Base-by-base conservation (phyloP, 441 rosid species). In the Kokia cookei region DNA sequence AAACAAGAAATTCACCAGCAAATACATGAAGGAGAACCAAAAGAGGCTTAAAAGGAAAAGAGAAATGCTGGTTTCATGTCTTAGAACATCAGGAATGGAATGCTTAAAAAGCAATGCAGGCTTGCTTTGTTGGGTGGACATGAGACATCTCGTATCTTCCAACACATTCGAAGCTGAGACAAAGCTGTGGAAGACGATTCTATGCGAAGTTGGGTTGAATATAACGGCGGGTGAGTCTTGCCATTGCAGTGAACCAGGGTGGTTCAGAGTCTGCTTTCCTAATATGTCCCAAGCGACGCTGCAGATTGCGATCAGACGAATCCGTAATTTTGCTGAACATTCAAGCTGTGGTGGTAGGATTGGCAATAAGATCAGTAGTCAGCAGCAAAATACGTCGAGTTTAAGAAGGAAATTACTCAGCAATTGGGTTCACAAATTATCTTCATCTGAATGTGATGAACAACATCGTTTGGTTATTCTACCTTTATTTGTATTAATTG, bases 71-170 rank as follows among this genome's bases (percentile, higher is more conserved):
- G 84, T 89, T 32, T 74, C 77, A 3, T 88, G 88, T 13, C 76
- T 89, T 1, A 80, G 75, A 71, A 45, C 35, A 13, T 79, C 84
- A 0, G 87, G 91, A 51, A 82, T 89, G 11, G 71, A 61, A 32
- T 87, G 87, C 61, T 69, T 87, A 73, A 69, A 79, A 42, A 76
- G 93, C 71, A 89, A 89, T 48, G 86, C 85, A 1, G 88, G 91
- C 12, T 57, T 89, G 71, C 87, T 89, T 75, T 89, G 91, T 61
- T 89, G 93, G 93, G 93, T 82, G 24, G 91, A 87, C 83, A 76
- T 89, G 85, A 80, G 87, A 57, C 80, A 74, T 73, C 82, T 87
- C n/a, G 67, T 89, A 63, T 73, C 37, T 13, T 83, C 83, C 3
- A 64, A 74, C 58, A 87, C 88, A 1, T 89, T 89, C 57, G 80